Evolutionary conservation across 2,329 filamentous ascomycete genomes (phyloP).

Genomic region (Nemania diffusa): DNA sequence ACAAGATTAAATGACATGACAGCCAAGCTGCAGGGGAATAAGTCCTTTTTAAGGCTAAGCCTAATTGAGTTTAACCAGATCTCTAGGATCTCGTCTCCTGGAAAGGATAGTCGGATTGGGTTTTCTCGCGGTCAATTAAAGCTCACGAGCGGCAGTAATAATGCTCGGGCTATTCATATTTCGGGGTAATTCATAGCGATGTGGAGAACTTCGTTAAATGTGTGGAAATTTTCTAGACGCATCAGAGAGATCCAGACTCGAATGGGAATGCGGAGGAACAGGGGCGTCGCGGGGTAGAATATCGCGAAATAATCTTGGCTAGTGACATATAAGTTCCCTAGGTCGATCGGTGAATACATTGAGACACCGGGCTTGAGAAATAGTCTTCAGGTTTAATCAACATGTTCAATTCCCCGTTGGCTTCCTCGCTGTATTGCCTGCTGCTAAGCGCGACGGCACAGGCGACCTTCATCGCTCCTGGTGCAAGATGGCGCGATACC

Average conservation of each 20-base stretch:
- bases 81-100: not conserved
- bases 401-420: constrained; percentile 12
- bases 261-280: constrained; percentile 16
- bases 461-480: constrained; percentile 69
- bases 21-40: not conserved
- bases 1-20: not conserved
- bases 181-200: constrained; percentile 44
- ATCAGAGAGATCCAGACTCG: not conserved
- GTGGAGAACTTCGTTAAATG: constrained; percentile 37
- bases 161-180: not conserved
- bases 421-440: constrained; percentile 27
- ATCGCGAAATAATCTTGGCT: constrained; percentile 29
- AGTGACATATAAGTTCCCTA: constrained; percentile 10
- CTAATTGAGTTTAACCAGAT: not conserved
- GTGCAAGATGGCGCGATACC: constrained; percentile 69
- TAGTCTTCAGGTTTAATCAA: not conserved
- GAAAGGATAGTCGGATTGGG: not conserved
- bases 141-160: not conserved
- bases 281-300: constrained; percentile 32
- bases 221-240: not conserved
- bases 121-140: not conserved
- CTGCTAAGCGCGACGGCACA: constrained; percentile 39
- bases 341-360: not conserved
- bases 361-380: constrained; percentile 8
- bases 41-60: not conserved